Evolutionary conservation across 768 basidiomycete genomes (phyloP), one percentile per base, ranked within the genome.

Genomic region (Agrocybe chaxingu): DNA sequence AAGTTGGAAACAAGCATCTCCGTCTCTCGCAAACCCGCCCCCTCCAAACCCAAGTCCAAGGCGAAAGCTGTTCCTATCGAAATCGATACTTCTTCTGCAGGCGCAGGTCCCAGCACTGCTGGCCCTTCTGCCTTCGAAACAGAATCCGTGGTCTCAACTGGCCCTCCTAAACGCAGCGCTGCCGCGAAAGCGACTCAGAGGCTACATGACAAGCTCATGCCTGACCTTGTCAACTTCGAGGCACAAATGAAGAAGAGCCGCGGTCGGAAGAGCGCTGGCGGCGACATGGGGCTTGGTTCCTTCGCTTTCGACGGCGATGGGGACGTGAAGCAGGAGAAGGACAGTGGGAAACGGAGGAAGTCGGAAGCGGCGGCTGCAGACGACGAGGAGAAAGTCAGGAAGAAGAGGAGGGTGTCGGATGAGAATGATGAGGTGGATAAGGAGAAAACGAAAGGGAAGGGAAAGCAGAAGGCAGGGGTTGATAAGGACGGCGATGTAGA

Each of bases 161-260:
- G 24, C 24, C 55, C 64, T 2, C 59, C 66, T 13, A 71, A 66
- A 48, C 69, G 78, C 13, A 62, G 55, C 8, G 79, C 80, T 19
- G 78, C 79, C 8, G 58, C 66, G 19, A 73, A 69, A 50, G 79
- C 80, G 1, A 63, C 67, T 42, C 65, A 83, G 75, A 58, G 72
- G 68, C 56, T 92, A 74, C 61, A 81, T 70, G 53, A 83, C 61
- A 66, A 79, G 69, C 70, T 92, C 50, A 92, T 92, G 84, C 90
- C 90, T 0, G 91, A 93, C 56, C 73, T 90, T 2, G 56, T 84
- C 36, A 78, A 72, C 50, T 92, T 76, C 59, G 80, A 91, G 62
- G 78, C 78, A 57, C 84, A 92, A 69, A 73, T 79, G 72, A 62
- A 65, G 67, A 68, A 60, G 60, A 67, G 62, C 24, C 24, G 24